Percentiles rank a stretch among this genome's conserved stretches.
Evolutionary conservation across 106 monocot genomes (phyloP).

Genomic region (Apostasia shenzhenica): DNA sequence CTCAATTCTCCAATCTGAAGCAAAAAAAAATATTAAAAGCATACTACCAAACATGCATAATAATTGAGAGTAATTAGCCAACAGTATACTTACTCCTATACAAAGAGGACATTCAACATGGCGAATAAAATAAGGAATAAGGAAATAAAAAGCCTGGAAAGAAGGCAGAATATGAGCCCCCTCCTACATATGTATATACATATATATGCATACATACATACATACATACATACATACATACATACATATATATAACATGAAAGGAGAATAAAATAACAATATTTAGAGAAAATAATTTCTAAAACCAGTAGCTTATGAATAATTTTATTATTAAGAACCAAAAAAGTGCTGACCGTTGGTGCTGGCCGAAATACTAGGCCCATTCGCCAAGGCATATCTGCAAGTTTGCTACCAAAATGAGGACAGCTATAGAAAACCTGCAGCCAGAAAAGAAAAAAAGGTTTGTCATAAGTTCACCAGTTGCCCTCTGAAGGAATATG

Average conservation of each 20-base stretch:
- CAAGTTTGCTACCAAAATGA: constrained; percentile 99
- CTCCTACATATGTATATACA: too few species aligned
- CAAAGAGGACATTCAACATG: too few species aligned
- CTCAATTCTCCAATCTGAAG: constrained; percentile 86
- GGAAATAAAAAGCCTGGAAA: too few species aligned
- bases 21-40: not conserved
- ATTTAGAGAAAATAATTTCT: not conserved
- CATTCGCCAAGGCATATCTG: constrained; percentile 99
- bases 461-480: constrained; percentile 1
- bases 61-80: too few species aligned
- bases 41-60: too few species aligned
- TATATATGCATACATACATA: too few species aligned
- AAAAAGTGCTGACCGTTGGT: constrained; percentile 57
- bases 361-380: constrained; percentile 96
- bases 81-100: too few species aligned
- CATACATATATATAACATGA: too few species aligned
- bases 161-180: too few species aligned
- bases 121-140: too few species aligned
- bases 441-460: constrained; percentile 7
- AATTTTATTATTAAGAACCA: not conserved
- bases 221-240: too few species aligned
- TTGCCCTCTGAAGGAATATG: not conserved
- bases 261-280: too few species aligned
- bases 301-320: not conserved
- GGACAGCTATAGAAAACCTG: constrained; percentile 99